phyloP scores from a whole-genome alignment of 2,329 filamentous ascomycete genomes.

The Madurella mycetomatis region DNA sequence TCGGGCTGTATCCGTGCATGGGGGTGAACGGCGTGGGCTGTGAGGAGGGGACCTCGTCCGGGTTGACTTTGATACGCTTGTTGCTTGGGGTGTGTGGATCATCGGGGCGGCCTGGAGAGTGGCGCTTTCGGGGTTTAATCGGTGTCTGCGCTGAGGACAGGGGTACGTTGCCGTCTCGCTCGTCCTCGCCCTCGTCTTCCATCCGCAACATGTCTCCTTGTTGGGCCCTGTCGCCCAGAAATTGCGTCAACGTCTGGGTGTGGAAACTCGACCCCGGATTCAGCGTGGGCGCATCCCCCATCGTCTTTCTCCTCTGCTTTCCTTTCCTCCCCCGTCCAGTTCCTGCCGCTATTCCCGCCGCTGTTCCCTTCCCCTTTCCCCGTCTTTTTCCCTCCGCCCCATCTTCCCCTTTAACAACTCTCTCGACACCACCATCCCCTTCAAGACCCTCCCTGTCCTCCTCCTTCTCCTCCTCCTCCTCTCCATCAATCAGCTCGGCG shows the following conservation, averaged over 20 bases:
- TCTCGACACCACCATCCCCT: slow-evolving; percentile 5
- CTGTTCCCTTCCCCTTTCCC: neutral
- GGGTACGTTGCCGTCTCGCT: slow-evolving; percentile 4
- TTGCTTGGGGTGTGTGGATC: slow-evolving; percentile 41
- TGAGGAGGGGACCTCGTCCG: slow-evolving; percentile 44
- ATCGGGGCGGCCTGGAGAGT: neutral
- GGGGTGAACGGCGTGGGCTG: slow-evolving; percentile 40
- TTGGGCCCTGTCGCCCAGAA: slow-evolving; percentile 19
- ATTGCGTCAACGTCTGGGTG: slow-evolving; percentile 35
- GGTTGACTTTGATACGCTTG: slow-evolving; percentile 33
- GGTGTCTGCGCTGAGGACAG: neutral
- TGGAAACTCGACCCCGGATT: slow-evolving; percentile 26
- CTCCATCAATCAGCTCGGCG: neutral
- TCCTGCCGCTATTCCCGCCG: neutral
- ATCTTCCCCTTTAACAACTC: slow-evolving; percentile 3
- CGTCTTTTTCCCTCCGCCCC: neutral
- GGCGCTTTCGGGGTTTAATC: neutral
- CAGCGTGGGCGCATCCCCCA: slow-evolving; percentile 24
- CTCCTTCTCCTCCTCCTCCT: slow-evolving; percentile 1
- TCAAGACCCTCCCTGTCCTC: neutral
- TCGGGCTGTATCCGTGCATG: slow-evolving; percentile 38
- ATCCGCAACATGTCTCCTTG: slow-evolving; percentile 17
- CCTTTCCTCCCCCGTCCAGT: slow-evolving; percentile 8
- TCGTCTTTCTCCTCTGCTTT: slow-evolving; percentile 26
- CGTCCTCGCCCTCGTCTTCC: slow-evolving; percentile 26